Conservation (phyloP, 257 asterid species). For the Capsicum rhomboideum region DNA sequence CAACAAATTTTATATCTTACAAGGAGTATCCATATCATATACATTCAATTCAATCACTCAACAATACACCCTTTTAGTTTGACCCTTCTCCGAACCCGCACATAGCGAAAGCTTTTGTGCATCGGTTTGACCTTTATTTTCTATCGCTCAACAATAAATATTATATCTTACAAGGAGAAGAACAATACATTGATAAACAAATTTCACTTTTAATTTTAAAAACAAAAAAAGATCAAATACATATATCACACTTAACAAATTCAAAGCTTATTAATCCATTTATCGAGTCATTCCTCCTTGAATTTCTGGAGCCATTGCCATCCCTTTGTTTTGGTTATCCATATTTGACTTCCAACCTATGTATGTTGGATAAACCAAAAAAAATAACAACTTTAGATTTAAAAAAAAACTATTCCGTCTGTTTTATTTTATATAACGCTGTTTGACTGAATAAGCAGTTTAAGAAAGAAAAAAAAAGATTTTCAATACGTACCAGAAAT, state of each 20-base stretch:
- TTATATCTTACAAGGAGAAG: not conserved
- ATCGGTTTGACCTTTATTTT: too few species aligned
- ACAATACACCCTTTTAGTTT: too few species aligned
- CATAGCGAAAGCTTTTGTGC: too few species aligned
- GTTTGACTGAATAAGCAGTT: too few species aligned
- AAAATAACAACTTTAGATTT: not conserved
- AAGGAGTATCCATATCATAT: too few species aligned
- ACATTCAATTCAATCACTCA: too few species aligned
- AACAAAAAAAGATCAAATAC: not conserved
- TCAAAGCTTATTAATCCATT: not conserved
- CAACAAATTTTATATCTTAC: too few species aligned
- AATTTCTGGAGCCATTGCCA: slow-evolving; percentile 11
- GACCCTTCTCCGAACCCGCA: too few species aligned
- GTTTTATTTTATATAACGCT: not conserved
- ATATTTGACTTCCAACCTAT: slow-evolving; percentile 16
- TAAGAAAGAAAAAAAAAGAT: too few species aligned
- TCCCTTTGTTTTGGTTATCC: slow-evolving; percentile 4
- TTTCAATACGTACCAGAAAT: too few species aligned
- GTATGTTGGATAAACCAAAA: not conserved
- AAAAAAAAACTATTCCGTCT: accelerated
- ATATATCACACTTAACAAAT: not conserved
- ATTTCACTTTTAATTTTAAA: not conserved
- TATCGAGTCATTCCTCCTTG: slow-evolving; percentile 12
- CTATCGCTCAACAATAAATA: not conserved
- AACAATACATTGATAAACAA: not conserved